Conservation (phyloP, 352 stramenopile genomes). For the Peronospora farinosa region DNA sequence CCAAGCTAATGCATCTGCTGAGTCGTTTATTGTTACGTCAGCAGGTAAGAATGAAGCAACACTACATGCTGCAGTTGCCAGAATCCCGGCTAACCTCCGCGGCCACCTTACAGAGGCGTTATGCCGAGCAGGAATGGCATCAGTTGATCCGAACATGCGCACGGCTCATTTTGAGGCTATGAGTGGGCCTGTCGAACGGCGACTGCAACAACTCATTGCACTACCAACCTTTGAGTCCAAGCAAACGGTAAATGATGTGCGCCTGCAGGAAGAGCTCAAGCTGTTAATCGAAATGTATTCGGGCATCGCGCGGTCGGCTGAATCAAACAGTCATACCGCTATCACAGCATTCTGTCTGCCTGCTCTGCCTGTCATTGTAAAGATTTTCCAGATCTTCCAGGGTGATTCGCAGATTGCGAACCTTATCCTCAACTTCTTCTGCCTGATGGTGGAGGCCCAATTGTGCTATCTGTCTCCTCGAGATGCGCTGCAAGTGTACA, state of each 20-base stretch:
- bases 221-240: constrained; percentile 55
- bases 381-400: constrained; percentile 74
- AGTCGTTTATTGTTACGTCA: constrained; percentile 39
- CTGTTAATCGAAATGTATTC: constrained; percentile 74
- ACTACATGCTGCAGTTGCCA: constrained; percentile 43
- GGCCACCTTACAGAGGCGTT: constrained; percentile 64
- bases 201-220: constrained; percentile 50
- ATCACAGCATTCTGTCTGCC: constrained; percentile 68
- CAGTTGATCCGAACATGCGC: constrained; percentile 37
- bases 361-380: constrained; percentile 63
- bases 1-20: constrained; percentile 59
- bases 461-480: constrained; percentile 65
- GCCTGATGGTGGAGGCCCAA: constrained; percentile 71
- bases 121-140: constrained; percentile 65
- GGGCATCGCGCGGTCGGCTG: constrained; percentile 61
- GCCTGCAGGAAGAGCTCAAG: constrained; percentile 67
- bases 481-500: constrained; percentile 70
- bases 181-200: constrained; percentile 37
- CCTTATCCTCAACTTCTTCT: constrained; percentile 72
- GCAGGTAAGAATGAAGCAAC: constrained; percentile 19
- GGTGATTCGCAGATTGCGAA: constrained; percentile 65
- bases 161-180: constrained; percentile 53
- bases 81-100: constrained; percentile 50
- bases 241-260: constrained; percentile 55
- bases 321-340: constrained; percentile 47